Conservation (phyloP, 169 alveolate genomes). For the Babesia ovis region DNA sequence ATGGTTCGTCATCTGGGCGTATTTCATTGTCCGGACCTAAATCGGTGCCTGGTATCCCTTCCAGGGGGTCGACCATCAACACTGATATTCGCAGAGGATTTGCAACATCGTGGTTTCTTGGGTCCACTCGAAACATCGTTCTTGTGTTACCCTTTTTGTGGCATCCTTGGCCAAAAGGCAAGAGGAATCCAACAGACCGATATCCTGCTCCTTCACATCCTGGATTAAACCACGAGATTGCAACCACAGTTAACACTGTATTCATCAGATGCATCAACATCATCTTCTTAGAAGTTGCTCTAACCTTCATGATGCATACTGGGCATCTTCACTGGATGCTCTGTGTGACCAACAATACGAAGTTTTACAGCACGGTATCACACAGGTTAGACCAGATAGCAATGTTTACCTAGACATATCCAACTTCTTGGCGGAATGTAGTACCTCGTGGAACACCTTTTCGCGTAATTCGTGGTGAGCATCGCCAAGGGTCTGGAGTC, state of each 20-base stretch:
- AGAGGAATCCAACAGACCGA: neutral
- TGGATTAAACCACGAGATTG: neutral
- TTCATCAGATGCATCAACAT: no score
- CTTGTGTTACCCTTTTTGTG: no score
- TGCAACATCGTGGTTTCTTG: no score
- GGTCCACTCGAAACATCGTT: no score
- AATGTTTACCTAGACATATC: constrained; percentile 25
- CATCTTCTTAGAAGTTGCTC: no score
- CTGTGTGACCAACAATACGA: no score
- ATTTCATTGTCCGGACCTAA: neutral
- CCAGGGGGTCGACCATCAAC: constrained; percentile 15
- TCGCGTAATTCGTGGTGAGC: constrained; percentile 25
- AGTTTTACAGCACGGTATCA: no score
- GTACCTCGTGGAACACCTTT: constrained; percentile 54
- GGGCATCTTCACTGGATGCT: no score
- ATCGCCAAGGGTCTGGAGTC: constrained; percentile 58
- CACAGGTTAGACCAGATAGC: no score
- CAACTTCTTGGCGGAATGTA: constrained; percentile 54
- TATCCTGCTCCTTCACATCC: neutral
- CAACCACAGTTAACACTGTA: neutral
- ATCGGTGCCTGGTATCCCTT: constrained; percentile 13
- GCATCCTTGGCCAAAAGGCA: no score
- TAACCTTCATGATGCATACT: no score
- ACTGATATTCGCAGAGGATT: neutral
- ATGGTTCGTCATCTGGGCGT: neutral